Evolutionary conservation across 1,284 basidiomycete species (phyloP).

Genomic region (Heterobasidion occidentale): DNA sequence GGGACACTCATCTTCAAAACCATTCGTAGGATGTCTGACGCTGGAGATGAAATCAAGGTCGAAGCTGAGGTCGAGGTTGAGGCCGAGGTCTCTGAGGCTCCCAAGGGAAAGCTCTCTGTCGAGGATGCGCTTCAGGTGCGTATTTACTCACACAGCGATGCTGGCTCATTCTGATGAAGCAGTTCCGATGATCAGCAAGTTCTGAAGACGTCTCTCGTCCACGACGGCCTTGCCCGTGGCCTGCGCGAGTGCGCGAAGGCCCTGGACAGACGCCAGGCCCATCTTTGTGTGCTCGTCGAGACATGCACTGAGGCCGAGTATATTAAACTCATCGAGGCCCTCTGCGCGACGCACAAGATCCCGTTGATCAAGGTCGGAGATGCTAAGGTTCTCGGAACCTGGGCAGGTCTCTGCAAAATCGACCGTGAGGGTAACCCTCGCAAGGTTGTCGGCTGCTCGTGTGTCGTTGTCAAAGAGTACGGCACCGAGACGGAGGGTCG

Average conservation of each 20-base stretch:
- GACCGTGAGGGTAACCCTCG: conserved; percentile 98
- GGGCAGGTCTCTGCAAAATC: conserved; percentile 99
- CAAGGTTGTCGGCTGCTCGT: conserved; percentile 94
- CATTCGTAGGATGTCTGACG: conserved; percentile 84
- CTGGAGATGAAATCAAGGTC: conserved; percentile 91
- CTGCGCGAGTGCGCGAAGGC: conserved; percentile 98
- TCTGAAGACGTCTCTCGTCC: conserved; percentile 92
- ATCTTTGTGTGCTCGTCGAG: conserved; percentile 98
- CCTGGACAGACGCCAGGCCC: conserved; percentile 97
- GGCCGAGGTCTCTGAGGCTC: conserved; percentile 82
- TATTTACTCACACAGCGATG: background rate
- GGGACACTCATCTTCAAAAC: background rate
- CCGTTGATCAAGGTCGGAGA: conserved; percentile 98
- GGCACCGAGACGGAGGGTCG: conserved; percentile 94
- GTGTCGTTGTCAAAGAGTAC: conserved; percentile 98
- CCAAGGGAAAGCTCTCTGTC: conserved; percentile 92
- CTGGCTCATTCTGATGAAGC: conserved; percentile 4
- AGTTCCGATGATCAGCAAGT: conserved; percentile 55
- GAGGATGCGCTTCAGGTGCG: conserved; percentile 95
- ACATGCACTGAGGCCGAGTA: conserved; percentile 99
- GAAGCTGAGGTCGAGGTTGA: conserved; percentile 60
- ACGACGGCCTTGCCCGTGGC: conserved; percentile 97
- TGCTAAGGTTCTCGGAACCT: conserved; percentile 95
- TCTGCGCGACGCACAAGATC: conserved; percentile 99
- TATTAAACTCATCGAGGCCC: conserved; percentile 99